phyloP scores from a whole-genome alignment of 352 stramenopile species.

The Phytophthora pistaciae region DNA sequence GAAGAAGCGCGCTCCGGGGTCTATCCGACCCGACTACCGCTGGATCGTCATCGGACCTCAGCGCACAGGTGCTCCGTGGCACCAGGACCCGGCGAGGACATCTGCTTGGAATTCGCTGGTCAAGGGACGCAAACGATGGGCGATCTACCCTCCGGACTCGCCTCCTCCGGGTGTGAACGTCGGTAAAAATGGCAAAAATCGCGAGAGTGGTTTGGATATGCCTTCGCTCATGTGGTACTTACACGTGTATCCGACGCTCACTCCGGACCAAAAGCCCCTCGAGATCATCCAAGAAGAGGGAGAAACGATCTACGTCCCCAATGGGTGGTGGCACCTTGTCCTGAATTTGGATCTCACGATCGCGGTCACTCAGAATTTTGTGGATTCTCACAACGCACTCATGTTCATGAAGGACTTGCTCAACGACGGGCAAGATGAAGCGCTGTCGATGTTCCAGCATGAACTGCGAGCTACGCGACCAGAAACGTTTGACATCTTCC shows the following conservation, averaged over 20 bases:
- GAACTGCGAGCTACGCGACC: constrained; percentile 49
- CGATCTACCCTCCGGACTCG: constrained; percentile 93
- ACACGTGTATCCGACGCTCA: constrained; percentile 85
- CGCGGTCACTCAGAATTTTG: constrained; percentile 97
- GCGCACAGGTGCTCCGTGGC: constrained; percentile 93
- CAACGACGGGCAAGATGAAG: constrained; percentile 67
- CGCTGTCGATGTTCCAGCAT: constrained; percentile 64
- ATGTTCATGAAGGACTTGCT: constrained; percentile 81
- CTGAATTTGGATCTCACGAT: constrained; percentile 96
- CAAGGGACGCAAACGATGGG: constrained; percentile 95
- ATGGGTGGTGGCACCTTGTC: constrained; percentile 98
- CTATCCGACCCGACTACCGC: constrained; percentile 72
- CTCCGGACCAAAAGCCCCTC: constrained; percentile 73
- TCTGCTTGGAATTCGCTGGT: constrained; percentile 97
- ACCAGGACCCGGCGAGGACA: constrained; percentile 96
- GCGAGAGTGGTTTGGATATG: constrained; percentile 76
- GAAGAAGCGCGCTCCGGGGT: constrained; percentile 37
- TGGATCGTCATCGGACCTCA: constrained; percentile 89
- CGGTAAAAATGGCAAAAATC: constrained; percentile 58
- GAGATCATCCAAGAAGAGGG: constrained; percentile 93
- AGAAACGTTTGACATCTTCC: constrained; percentile 76
- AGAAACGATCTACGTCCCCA: constrained; percentile 97
- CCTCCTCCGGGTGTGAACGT: constrained; percentile 74
- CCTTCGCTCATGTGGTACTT: constrained; percentile 88
- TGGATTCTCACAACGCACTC: constrained; percentile 85